Percentiles rank a stretch among this genome's conserved stretches.
Conservation (phyloP, 2,329 filamentous ascomycete species). For the Zarea fungicola region DNA sequence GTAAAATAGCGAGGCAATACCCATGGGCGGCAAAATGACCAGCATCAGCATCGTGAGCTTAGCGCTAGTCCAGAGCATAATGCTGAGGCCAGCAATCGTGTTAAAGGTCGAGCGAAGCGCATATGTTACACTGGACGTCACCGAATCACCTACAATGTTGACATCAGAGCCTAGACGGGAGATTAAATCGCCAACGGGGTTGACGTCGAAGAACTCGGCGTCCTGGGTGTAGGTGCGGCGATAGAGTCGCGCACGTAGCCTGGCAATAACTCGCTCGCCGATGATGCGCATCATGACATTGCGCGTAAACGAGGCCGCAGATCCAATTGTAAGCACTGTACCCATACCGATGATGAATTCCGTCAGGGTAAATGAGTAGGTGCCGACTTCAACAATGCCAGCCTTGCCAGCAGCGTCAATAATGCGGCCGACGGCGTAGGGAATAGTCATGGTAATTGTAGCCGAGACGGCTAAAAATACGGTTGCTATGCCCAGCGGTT, state of each 20-base stretch:
- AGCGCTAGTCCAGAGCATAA: conserved; percentile 95
- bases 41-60: conserved; percentile 83
- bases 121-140: conserved; percentile 95
- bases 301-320: conserved; percentile 85
- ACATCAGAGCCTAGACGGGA: conserved; percentile 93
- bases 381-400: conserved; percentile 56
- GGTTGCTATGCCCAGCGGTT: conserved; percentile 73
- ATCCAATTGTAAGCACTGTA: conserved; percentile 72
- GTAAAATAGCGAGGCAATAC: conserved; percentile 84
- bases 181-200: conserved; percentile 92
- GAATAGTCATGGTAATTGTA: conserved; percentile 89
- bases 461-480: conserved; percentile 86
- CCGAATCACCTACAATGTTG: conserved; percentile 96
- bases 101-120: conserved; percentile 85
- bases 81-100: conserved; percentile 77
- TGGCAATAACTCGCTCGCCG: conserved; percentile 88
- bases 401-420: conserved; percentile 83
- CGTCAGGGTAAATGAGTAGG: conserved; percentile 78
- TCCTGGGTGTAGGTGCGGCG: conserved; percentile 90
- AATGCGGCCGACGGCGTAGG: conserved; percentile 94
- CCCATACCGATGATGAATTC: conserved; percentile 85
- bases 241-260: conserved; percentile 87
- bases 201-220: conserved; percentile 98
- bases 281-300: conserved; percentile 92
- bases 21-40: conserved; percentile 85